A percentile compares a stretch with the other conserved stretches of the same genome.
Conservation (phyloP, 225 moss, liverwort and hornwort species). For the Physcomitrellopsis africana region DNA sequence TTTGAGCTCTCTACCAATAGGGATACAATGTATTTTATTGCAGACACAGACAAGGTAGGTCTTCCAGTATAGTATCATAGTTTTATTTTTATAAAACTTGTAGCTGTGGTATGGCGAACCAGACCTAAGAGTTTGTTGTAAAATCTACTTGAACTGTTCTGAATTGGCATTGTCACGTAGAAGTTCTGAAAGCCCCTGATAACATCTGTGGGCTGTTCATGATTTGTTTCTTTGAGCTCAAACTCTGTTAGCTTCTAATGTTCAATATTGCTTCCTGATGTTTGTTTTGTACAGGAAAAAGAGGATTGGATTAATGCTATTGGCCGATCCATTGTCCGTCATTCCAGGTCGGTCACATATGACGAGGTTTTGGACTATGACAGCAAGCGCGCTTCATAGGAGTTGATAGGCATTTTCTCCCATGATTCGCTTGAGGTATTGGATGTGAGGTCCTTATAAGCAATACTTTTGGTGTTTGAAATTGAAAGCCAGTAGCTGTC, state of each 20-base stretch:
- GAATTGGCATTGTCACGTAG: neutral
- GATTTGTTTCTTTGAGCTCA: neutral
- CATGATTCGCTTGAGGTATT: constrained; percentile 21
- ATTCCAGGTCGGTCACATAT: constrained; percentile 81
- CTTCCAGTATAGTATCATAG: neutral
- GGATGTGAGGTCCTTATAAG: neutral
- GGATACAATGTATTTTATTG: constrained; percentile 97
- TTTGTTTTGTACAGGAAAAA: constrained; percentile 56
- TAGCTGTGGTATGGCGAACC: neutral
- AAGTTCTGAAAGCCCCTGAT: neutral
- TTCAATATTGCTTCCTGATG: neutral
- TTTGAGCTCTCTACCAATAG: constrained; percentile 92
- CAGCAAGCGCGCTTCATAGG: constrained; percentile 46
- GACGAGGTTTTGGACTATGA: constrained; percentile 86
- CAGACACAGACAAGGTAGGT: constrained; percentile 82
- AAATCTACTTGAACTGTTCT: neutral
- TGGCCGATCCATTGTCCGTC: constrained; percentile 83
- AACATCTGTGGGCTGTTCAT: neutral
- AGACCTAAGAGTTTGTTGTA: neutral
- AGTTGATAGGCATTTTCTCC: constrained; percentile 4
- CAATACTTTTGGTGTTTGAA: constrained; percentile 6
- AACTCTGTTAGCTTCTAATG: neutral
- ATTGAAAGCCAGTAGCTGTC: neutral
- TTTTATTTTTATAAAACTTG: neutral
- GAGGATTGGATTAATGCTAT: constrained; percentile 97